Percentiles rank a stretch among this genome's conserved stretches.
Conservation (phyloP, 177 flowering plant species). For the Vitis hybrid region DNA sequence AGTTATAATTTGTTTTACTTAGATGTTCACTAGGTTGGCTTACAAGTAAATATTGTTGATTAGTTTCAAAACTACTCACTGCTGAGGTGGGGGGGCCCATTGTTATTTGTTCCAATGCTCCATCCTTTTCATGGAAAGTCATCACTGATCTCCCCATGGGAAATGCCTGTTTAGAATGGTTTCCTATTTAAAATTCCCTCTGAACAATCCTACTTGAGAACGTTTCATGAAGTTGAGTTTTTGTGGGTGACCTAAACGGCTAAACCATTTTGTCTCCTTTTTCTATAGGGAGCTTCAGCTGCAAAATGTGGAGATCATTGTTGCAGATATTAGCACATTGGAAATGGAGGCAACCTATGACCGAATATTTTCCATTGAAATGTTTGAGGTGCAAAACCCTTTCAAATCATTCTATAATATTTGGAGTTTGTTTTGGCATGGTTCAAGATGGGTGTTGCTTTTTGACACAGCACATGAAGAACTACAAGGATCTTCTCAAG, state of each 20-base stretch:
- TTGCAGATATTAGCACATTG: slow-evolving; percentile 82
- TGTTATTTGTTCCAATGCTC: too few species aligned
- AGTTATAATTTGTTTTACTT: too few species aligned
- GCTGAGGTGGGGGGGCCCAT: too few species aligned
- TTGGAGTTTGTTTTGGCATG: neutral
- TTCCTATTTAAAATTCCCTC: too few species aligned
- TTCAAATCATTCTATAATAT: neutral
- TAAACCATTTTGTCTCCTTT: slow-evolving; percentile 4
- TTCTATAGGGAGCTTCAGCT: slow-evolving; percentile 53
- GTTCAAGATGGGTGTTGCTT: neutral
- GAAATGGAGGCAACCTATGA: slow-evolving; percentile 85
- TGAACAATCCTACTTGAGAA: too few species aligned
- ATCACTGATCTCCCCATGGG: too few species aligned
- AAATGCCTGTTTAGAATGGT: too few species aligned
- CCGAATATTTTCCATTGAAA: slow-evolving; percentile 81
- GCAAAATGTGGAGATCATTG: slow-evolving; percentile 74
- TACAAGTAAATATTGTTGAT: too few species aligned
- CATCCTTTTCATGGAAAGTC: too few species aligned
- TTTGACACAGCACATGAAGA: slow-evolving; percentile 81
- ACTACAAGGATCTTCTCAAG: slow-evolving; percentile 79
- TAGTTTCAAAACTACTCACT: too few species aligned
- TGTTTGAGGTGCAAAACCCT: slow-evolving; percentile 75
- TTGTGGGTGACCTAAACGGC: neutral
- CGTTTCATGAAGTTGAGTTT: too few species aligned
- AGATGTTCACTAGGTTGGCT: too few species aligned